A percentile compares a stretch with the other conserved stretches of the same genome.
phyloP scores from a whole-genome alignment of 345 rosid genomes.

The Syzygium aqueum region DNA sequence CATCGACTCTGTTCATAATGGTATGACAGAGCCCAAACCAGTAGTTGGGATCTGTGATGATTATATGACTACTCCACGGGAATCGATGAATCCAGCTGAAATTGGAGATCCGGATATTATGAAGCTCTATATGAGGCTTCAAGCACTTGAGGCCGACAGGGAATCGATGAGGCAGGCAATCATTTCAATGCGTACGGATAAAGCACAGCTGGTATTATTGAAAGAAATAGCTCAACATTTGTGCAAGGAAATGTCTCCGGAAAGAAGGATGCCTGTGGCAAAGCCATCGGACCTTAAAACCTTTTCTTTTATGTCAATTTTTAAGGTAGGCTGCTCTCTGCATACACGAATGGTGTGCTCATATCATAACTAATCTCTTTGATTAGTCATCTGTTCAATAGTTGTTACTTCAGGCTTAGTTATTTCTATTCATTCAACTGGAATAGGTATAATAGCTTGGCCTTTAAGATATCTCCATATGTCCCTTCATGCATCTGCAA shows the following conservation, averaged over 20 bases:
- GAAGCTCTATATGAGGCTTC: constrained; percentile 84
- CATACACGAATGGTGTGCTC: background rate
- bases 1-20: constrained; percentile 65
- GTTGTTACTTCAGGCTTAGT: background rate
- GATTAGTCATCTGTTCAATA: background rate
- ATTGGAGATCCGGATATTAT: constrained; percentile 64
- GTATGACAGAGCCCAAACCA: constrained; percentile 29
- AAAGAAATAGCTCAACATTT: constrained; percentile 95
- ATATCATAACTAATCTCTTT: background rate
- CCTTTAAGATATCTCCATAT: background rate
- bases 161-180: constrained; percentile 94
- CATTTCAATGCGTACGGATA: constrained; percentile 86
- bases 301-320: constrained; percentile 45
- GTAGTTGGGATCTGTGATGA: constrained; percentile 33
- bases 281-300: constrained; percentile 36
- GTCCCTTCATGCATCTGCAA: background rate
- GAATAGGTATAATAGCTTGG: background rate
- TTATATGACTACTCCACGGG: constrained; percentile 41
- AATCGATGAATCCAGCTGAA: constrained; percentile 31
- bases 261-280: constrained; percentile 28
- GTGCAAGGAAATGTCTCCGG: constrained; percentile 68
- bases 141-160: constrained; percentile 92
- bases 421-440: background rate
- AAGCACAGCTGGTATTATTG: constrained; percentile 71
- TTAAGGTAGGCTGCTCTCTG: constrained; percentile 47